Evolutionary conservation across 441 rosid species (phyloP).

Genomic region (Geranium incanum): DNA sequence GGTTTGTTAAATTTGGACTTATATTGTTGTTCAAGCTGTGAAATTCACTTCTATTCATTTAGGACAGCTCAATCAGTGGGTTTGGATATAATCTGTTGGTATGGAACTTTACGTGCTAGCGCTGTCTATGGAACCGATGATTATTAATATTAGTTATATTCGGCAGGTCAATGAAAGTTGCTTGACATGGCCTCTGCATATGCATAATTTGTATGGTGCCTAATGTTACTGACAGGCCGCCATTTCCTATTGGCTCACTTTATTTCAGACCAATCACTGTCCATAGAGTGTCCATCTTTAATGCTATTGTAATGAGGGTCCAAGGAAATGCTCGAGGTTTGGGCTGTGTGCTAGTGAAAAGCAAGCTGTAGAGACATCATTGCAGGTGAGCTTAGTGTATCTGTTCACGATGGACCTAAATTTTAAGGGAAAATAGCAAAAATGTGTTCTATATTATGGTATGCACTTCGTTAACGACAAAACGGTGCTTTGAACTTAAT

Average conservation of each 20-base stretch:
- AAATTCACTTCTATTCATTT: neutral
- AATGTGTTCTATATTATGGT: no score
- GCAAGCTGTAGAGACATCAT: neutral
- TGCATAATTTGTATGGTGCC: neutral
- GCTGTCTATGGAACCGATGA: neutral
- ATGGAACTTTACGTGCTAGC: neutral
- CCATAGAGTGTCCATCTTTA: neutral
- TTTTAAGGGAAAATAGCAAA: no score
- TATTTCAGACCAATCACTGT: neutral
- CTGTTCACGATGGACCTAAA: no score
- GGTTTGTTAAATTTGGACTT: neutral
- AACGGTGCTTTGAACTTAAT: no score
- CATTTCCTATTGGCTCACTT: neutral
- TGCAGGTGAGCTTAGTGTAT: neutral
- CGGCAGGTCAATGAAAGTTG: neutral
- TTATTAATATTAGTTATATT: neutral
- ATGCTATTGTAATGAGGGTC: neutral
- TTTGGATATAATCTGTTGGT: neutral
- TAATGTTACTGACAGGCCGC: conserved; percentile 2
- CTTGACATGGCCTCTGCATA: neutral
- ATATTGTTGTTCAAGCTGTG: neutral
- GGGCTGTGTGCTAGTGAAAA: neutral
- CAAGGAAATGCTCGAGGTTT: neutral
- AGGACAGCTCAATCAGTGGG: neutral
- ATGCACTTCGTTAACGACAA: no score